Evolutionary conservation across 768 basidiomycete genomes (phyloP).

Genomic region (Boletales sp.): DNA sequence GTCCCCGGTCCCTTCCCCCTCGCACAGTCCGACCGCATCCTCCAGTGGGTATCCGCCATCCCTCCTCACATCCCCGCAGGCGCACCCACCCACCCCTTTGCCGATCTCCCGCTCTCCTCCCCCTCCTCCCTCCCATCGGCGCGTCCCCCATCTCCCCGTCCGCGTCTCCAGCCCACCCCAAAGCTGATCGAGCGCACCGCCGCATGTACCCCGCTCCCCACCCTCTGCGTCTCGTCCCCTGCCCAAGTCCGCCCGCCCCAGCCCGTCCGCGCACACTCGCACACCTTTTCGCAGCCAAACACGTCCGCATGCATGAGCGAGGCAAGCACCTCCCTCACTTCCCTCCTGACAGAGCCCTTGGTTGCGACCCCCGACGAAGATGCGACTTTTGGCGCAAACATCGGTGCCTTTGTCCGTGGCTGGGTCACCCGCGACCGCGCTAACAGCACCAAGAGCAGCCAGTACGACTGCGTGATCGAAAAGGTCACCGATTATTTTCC

Average conservation of each 20-base stretch:
- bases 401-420: slow-evolving; percentile 37
- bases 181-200: slow-evolving; percentile 35
- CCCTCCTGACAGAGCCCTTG: slow-evolving; percentile 41
- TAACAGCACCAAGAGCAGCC: slow-evolving; percentile 27
- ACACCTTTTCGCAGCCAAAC: slow-evolving; percentile 30
- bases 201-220: slow-evolving; percentile 35
- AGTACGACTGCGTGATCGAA: slow-evolving; percentile 22
- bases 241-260: slow-evolving; percentile 23
- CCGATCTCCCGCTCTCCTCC: slow-evolving; percentile 9
- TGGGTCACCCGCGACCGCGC: slow-evolving; percentile 26
- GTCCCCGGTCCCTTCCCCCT: background rate
- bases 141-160: slow-evolving; percentile 19
- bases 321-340: slow-evolving; percentile 50
- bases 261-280: slow-evolving; percentile 33
- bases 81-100: slow-evolving; percentile 27
- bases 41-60: slow-evolving; percentile 30
- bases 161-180: slow-evolving; percentile 25
- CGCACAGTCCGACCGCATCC: slow-evolving; percentile 18
- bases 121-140: slow-evolving; percentile 4
- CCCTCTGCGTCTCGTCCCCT: slow-evolving; percentile 49
- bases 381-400: slow-evolving; percentile 42
- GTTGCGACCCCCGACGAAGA: slow-evolving; percentile 41
- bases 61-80: slow-evolving; percentile 31
- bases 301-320: slow-evolving; percentile 34
- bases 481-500: slow-evolving; percentile 31